Percentiles rank a stretch among this genome's conserved stretches.
phyloP scores from a whole-genome alignment of 306 rosid genomes.

The Quercus dentata region DNA sequence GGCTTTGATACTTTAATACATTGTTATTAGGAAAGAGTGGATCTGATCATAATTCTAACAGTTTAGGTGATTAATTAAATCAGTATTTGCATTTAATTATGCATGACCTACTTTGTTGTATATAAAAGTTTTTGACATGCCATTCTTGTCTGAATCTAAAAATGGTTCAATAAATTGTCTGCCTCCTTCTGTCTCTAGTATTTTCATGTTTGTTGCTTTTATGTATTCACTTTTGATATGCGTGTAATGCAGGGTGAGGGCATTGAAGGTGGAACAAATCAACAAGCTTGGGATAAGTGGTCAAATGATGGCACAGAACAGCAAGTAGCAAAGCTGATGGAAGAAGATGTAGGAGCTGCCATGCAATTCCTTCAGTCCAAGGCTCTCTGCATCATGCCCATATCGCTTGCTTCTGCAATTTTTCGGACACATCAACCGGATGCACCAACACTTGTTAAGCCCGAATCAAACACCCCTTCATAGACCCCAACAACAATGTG shows the following conservation, averaged over 20 bases:
- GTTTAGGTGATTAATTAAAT: background rate
- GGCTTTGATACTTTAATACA: no score
- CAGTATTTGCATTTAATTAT: background rate
- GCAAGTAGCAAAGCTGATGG: conserved; percentile 96
- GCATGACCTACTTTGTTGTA: background rate
- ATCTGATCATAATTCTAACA: no score
- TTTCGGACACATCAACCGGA: conserved; percentile 72
- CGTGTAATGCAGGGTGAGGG: conserved; percentile 54
- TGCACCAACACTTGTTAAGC: conserved; percentile 49
- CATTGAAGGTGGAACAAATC: conserved; percentile 52
- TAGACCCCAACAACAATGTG: conserved; percentile 28
- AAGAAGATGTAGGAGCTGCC: conserved; percentile 97
- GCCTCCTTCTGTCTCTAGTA: background rate
- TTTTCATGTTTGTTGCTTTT: background rate
- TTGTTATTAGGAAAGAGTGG: no score
- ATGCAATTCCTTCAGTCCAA: conserved; percentile 97
- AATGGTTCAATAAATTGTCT: background rate
- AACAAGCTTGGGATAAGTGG: conserved; percentile 92
- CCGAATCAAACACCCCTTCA: conserved; percentile 69
- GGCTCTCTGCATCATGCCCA: conserved; percentile 97
- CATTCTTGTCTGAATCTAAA: background rate
- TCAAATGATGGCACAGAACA: conserved; percentile 93
- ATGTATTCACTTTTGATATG: background rate
- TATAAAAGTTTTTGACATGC: background rate
- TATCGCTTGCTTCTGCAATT: conserved; percentile 93